phyloP scores from a whole-genome alignment of 176 grass and related monocot species.

The Areca catechu region DNA sequence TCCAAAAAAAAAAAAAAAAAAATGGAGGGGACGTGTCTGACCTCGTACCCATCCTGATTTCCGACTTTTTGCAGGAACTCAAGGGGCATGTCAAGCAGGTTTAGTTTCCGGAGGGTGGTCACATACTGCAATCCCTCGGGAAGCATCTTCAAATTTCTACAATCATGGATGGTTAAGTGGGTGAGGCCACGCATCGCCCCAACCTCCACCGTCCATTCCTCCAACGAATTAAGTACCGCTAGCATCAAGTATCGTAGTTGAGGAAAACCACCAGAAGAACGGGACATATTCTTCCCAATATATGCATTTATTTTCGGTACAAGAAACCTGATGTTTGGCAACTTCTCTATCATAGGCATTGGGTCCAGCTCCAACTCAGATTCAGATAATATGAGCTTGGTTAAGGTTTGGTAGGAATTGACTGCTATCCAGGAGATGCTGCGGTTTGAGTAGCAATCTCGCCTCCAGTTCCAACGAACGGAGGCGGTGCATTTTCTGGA shows the following conservation, averaged over 20 bases:
- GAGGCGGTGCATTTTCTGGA: not conserved
- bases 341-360: conserved; percentile 4
- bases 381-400: not conserved
- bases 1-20: too few relatives aligned
- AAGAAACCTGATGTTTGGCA: conserved; percentile 8
- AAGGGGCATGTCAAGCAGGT: too few relatives aligned
- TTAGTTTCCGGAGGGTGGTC: too few relatives aligned
- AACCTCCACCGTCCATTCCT: conserved; percentile 13
- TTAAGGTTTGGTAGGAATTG: conserved; percentile 2
- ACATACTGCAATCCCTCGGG: too few relatives aligned
- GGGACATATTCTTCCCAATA: not conserved
- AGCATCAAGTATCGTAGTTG: not conserved
- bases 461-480: not conserved
- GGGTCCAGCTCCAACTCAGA: conserved; percentile 3
- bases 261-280: not conserved
- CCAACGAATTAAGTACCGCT: not conserved
- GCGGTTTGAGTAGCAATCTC: not conserved
- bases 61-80: too few relatives aligned
- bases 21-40: too few relatives aligned
- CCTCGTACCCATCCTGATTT: too few relatives aligned
- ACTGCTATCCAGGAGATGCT: not conserved
- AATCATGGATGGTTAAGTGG: too few relatives aligned
- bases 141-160: too few relatives aligned
- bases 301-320: not conserved
- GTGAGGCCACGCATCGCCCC: conserved; percentile 3